Evolutionary conservation across 805 yeast species (phyloP).

Genomic region (Kodamaea kakaduensis): DNA sequence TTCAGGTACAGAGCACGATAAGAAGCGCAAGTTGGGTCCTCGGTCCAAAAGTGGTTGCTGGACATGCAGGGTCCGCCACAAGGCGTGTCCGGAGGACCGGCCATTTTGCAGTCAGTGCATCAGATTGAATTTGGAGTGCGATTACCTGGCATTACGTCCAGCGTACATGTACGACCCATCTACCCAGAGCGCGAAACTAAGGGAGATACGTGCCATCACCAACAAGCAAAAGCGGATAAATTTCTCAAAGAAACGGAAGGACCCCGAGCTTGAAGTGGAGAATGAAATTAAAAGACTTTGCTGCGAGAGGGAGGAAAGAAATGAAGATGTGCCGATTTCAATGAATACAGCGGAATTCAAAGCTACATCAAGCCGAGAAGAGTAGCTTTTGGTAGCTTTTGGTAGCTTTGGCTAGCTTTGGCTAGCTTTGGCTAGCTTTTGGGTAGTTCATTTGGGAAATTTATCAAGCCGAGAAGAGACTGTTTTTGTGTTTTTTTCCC

Average conservation of each 20-base stretch:
- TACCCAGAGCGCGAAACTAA: slow-evolving; percentile 43
- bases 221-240: slow-evolving; percentile 22
- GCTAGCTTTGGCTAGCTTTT: no score
- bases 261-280: no score
- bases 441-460: no score
- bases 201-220: slow-evolving; percentile 46
- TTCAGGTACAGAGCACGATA: slow-evolving; percentile 3
- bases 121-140: slow-evolving; percentile 55
- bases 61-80: slow-evolving; percentile 73
- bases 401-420: no score
- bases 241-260: slow-evolving; percentile 15
- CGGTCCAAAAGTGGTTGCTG: slow-evolving; percentile 66
- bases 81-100: slow-evolving; percentile 64
- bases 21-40: slow-evolving; percentile 18
- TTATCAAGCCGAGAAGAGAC: no score
- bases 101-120: slow-evolving; percentile 60
- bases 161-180: slow-evolving; percentile 45
- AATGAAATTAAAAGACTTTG: no score
- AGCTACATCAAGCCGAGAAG: no score
- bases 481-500: neutral
- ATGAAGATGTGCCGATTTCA: no score
- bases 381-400: no score
- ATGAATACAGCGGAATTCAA: no score
- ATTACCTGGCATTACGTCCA: slow-evolving; percentile 50
- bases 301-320: no score